Percentiles rank a stretch among this genome's conserved stretches.
Evolutionary conservation across 176 grass and related monocot genomes (phyloP).

Genomic region (Calamus simplicifolius): DNA sequence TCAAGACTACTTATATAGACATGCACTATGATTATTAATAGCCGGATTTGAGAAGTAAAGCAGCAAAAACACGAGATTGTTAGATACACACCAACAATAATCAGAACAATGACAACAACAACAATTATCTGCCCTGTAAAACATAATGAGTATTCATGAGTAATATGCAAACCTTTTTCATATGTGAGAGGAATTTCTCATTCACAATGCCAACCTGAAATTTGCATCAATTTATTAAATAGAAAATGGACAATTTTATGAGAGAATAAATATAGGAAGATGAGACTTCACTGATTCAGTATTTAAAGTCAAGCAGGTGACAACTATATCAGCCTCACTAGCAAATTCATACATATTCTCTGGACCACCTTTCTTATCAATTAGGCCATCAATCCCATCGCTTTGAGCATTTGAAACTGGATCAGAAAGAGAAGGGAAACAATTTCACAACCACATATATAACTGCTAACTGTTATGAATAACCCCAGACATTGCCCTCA

Average conservation of each 20-base stretch:
- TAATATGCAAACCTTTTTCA: conserved; percentile 63
- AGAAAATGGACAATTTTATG: conserved; percentile 5
- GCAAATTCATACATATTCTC: conserved; percentile 70
- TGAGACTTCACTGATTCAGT: conserved; percentile 53
- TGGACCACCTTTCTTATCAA: conserved; percentile 70
- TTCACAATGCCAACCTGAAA: conserved; percentile 72
- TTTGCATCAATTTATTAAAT: conserved; percentile 19
- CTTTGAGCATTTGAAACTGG: conserved; percentile 16
- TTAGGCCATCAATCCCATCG: conserved; percentile 47
- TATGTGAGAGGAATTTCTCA: conserved; percentile 63
- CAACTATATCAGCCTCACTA: conserved; percentile 71
- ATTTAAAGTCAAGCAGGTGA: conserved; percentile 66
- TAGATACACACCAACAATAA: too few relatives aligned
- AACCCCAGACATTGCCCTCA: conserved; percentile 5
- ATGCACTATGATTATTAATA: too few relatives aligned
- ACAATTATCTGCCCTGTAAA: too few relatives aligned
- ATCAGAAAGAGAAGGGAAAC: conserved; percentile 12
- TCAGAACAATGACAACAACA: too few relatives aligned
- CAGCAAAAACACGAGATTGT: too few relatives aligned
- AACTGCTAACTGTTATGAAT: neutral
- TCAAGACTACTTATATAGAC: too few relatives aligned
- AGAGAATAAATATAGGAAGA: conserved; percentile 1
- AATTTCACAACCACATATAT: neutral
- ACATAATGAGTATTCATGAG: too few relatives aligned
- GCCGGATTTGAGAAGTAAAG: too few relatives aligned